Evolutionary conservation across 768 basidiomycete species (phyloP).

Genomic region (Russula dissimulans): DNA sequence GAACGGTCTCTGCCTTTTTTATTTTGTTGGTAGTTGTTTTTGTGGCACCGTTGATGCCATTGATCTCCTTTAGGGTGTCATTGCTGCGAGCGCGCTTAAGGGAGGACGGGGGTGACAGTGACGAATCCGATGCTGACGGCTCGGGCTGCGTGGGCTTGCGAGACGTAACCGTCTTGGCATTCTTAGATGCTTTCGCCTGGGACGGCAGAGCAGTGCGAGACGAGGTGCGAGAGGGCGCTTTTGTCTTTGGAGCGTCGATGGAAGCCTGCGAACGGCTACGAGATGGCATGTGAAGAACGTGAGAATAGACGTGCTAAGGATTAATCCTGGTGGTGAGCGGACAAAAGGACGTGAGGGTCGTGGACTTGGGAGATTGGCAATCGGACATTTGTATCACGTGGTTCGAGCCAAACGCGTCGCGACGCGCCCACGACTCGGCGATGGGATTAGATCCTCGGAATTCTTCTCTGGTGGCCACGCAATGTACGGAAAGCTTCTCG

Average conservation of each 20-base stretch:
- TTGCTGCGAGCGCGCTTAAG: conserved; percentile 13
- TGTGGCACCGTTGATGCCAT: conserved; percentile 4
- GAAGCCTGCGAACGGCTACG: conserved; percentile 15
- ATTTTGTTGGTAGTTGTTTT: conserved; percentile 1
- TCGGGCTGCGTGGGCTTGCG: conserved; percentile 1
- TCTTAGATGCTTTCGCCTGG: background rate
- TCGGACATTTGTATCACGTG: too few relatives aligned
- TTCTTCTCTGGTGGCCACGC: too few relatives aligned
- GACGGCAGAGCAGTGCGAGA: conserved; percentile 8
- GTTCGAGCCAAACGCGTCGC: too few relatives aligned
- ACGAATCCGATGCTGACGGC: conserved; percentile 11
- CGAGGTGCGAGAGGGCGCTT: conserved; percentile 10
- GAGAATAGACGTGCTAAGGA: background rate
- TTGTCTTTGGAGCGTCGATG: conserved; percentile 3
- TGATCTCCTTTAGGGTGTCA: conserved; percentile 10
- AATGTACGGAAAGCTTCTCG: too few relatives aligned
- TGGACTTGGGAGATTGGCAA: background rate
- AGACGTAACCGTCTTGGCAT: background rate
- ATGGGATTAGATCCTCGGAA: too few relatives aligned
- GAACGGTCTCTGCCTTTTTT: background rate
- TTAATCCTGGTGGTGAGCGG: too few relatives aligned
- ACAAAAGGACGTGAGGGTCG: background rate
- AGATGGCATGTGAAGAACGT: conserved; percentile 5
- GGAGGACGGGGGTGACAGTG: conserved; percentile 13
- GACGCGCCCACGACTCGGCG: too few relatives aligned